Base-by-base conservation (phyloP, 345 rosid genomes). In the Aquilaria yunnanensis region DNA sequence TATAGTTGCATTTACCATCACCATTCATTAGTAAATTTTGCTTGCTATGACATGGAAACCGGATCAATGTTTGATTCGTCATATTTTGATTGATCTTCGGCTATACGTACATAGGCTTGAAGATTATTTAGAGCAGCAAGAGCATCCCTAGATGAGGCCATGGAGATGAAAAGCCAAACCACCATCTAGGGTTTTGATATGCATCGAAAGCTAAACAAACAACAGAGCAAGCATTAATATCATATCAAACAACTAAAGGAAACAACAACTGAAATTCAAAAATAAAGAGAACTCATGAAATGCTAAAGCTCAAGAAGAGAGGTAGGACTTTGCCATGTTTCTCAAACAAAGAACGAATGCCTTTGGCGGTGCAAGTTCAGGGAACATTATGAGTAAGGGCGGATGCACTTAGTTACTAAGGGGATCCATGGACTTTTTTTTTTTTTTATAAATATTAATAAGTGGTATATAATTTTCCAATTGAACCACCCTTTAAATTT, bases 71-170 rank as follows among this genome's bases (percentile, higher is more conserved):
- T 23, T 23, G 23, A 46, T 0, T 23, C 1, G 23, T 23, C 23
- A 23, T 23, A 23, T 23, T 23, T 23, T 23, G 23, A 23, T 23
- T 23, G 23, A 23, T 23, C 23, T 23, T 23, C 1, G 23, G 23
- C 23, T 32, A 63, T 51, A 41, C 78, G 79, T 81, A 85, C 90
- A 67, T 37, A 78, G 31, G 81, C 76, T 51, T 91, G 88, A 32
- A 91, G 89, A 74, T 77, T 71, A 32, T 62, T 59, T 60, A 85
- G 79, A 70, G 98, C 95, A 61, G 73, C 48, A 49, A 63, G 63
- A 72, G 96, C 98, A 57, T 92, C 92, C 71, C 80, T 92, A 47
- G 89, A 78, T 2, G 96, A 86, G 57, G 72, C 84, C 90, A 92
- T 86, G 56, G 80, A 73, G 47, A 89, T 84, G 23, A 76, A 92